phyloP scores from a whole-genome alignment of 495 filamentous ascomycete genomes.

The Penicillium pulvis region DNA sequence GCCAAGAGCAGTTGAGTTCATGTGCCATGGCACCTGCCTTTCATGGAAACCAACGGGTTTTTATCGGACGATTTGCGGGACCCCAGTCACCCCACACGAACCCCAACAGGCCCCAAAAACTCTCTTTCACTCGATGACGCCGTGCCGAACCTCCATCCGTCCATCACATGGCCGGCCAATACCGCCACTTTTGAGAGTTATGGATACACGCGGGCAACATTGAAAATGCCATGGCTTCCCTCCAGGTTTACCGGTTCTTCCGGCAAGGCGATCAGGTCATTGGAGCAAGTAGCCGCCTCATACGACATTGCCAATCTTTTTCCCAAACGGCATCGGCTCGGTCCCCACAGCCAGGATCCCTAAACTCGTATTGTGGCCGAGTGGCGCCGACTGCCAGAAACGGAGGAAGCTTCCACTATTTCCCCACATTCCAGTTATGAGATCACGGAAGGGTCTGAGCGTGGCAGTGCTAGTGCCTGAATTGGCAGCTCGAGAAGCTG shows the following conservation, averaged over 20 bases:
- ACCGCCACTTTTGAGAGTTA: not conserved
- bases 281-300: not conserved
- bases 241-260: slow-evolving; percentile 11
- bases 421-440: slow-evolving; percentile 24
- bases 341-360: not conserved
- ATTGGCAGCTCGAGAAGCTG: slow-evolving; percentile 18
- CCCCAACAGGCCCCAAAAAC: slow-evolving; percentile 15
- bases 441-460: slow-evolving; percentile 16
- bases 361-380: slow-evolving; percentile 1
- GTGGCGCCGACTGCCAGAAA: slow-evolving; percentile 2
- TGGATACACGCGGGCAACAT: not conserved
- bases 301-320: slow-evolving; percentile 3
- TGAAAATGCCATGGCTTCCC: slow-evolving; percentile 1
- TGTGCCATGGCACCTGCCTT: slow-evolving; percentile 9
- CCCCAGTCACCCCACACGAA: slow-evolving; percentile 1
- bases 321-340: slow-evolving; percentile 1
- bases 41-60: slow-evolving; percentile 13
- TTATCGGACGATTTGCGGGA: slow-evolving; percentile 22
- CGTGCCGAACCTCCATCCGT: slow-evolving; percentile 3
- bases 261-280: slow-evolving; percentile 5
- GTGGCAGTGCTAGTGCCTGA: slow-evolving; percentile 17
- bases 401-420: slow-evolving; percentile 16
- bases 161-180: not conserved
- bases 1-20: too few relatives aligned
- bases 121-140: slow-evolving; percentile 19